Base-by-base conservation (phyloP, 495 filamentous ascomycete species). In the Sordaria brevicollis region DNA sequence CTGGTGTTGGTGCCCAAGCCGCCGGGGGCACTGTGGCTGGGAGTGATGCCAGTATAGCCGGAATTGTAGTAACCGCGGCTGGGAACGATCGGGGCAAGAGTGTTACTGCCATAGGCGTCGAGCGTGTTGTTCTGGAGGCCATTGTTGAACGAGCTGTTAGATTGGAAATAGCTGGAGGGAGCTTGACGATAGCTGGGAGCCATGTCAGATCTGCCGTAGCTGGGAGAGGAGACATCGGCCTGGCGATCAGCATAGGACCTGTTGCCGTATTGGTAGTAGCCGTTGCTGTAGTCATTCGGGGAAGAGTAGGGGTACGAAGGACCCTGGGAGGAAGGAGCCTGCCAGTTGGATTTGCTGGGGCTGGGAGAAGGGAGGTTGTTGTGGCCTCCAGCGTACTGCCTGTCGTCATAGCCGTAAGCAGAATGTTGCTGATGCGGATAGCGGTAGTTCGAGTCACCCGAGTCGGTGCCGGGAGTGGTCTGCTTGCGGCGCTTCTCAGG, bases 331-430 rank as follows among this genome's bases (percentile, higher is more conserved):
- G 34, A 19, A 35, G 19, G 54, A 5, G 36, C 49, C 25, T 21
- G 49, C 49, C 49, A 62, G 49, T 31, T 62, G 11, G 49, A 21
- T 34, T 17, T 35, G 17, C 65, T 19, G 29, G 19, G 67, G 19
- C 67, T 69, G 67, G 37, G 49, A 36, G 54, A 68, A 69, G 17
- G 33, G 29, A 68, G 35, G 29, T 21, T 68, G 67, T 65, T 68
- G 67, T 41, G 34, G 35, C 37, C 35, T 33, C 33, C 17, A 29
- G 36, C 35, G 29, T 31, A 35, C 35, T 54, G 36, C 29, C 15
- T 31, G 38, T 70, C 35, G 21, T 54, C 21, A 11, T 70, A 70
- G 33, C 68, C 57, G 36, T 49, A 71, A 33, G 35, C 39, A n/a
- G 70, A 35, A 8, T 25, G 70, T 25, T 66, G 67, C n/a, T 66